Evolutionary conservation across 805 yeast species (phyloP).

Genomic region (Yarrowia yakushimensis): DNA sequence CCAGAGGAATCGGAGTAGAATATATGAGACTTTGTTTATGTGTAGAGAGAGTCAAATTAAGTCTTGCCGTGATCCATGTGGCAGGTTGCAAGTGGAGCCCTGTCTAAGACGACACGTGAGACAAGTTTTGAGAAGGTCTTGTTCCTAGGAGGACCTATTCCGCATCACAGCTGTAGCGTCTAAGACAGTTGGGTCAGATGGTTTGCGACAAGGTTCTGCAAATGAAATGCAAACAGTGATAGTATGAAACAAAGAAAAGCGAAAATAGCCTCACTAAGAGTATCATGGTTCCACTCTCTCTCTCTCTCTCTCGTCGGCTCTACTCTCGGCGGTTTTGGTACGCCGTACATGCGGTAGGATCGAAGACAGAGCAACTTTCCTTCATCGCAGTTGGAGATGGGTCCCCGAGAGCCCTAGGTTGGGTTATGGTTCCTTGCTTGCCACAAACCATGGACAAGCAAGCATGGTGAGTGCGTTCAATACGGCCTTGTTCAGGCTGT

Average conservation of each 20-base stretch:
- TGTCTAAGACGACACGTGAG: neutral
- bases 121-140: too few species aligned
- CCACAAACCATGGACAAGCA: too few species aligned
- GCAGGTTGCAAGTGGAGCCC: neutral
- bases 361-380: slow-evolving; percentile 8
- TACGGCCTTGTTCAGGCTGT: too few species aligned
- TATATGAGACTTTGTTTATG: neutral
- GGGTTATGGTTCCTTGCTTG: too few species aligned
- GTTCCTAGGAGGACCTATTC: neutral
- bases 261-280: neutral
- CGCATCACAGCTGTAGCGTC: neutral
- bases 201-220: neutral
- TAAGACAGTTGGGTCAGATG: slow-evolving; percentile 7
- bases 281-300: too few species aligned
- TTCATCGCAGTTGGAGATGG: too few species aligned
- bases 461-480: too few species aligned
- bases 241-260: neutral
- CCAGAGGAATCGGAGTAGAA: too few species aligned
- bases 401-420: too few species aligned
- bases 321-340: neutral
- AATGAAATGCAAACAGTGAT: slow-evolving; percentile 6
- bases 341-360: neutral
- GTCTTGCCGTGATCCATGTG: neutral
- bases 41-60: too few species aligned
- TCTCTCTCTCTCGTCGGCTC: neutral